phyloP scores from a whole-genome alignment of 1,139 yeast species.

The Blastobotrys raffinosifermentans region DNA sequence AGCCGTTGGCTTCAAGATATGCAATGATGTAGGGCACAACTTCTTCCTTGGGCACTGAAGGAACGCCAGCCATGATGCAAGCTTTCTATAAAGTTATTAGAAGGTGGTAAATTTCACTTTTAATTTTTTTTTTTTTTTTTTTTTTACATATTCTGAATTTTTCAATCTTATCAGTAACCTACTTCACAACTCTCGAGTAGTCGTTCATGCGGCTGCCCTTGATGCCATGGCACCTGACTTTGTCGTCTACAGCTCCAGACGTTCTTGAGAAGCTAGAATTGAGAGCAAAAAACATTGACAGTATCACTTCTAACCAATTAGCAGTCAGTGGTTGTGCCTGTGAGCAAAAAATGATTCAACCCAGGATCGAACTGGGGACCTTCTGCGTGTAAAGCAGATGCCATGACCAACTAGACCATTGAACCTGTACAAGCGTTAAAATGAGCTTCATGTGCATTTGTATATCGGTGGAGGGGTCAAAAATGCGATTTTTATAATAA shows the following conservation, averaged over 20 bases:
- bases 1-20: constrained; percentile 23
- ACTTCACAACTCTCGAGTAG: too few relatives aligned
- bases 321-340: too few relatives aligned
- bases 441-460: too few relatives aligned
- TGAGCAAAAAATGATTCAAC: constrained; percentile 73
- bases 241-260: too few relatives aligned
- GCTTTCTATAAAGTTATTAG: not conserved
- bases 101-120: not conserved
- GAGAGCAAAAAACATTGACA: too few relatives aligned
- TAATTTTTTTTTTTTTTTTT: not conserved
- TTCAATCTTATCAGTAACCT: not conserved
- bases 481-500: too few relatives aligned
- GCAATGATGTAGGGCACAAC: constrained; percentile 25
- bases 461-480: too few relatives aligned
- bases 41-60: constrained; percentile 10
- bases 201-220: too few relatives aligned
- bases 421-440: too few relatives aligned
- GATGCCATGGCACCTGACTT: too few relatives aligned
- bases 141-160: not conserved
- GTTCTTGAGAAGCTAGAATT: too few relatives aligned
- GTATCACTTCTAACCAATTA: too few relatives aligned
- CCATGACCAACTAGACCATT: constrained; percentile 99
- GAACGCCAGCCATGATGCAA: not conserved
- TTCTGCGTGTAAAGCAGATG: constrained; percentile 99
- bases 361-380: constrained; percentile 99